These are phyloP conservation scores for Phytophthora fragariaefolia DNA, from an alignment of 352 stramenopile genomes.

Conservation along the genomic window DNA sequence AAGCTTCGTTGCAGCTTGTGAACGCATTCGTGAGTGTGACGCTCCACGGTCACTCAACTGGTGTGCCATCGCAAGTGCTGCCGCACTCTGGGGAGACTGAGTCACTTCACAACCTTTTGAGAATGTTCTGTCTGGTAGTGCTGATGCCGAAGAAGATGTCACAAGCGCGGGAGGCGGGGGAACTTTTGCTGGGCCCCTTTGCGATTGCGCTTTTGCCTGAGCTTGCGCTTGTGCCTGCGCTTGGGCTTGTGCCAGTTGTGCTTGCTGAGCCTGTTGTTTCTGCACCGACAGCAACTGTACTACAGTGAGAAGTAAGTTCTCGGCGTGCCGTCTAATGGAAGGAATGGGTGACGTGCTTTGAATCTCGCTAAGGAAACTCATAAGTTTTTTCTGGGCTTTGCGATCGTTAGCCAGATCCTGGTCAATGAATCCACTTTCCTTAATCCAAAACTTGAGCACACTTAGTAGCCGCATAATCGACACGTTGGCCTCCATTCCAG, in stretches of 20 bases:
- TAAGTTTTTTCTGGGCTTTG: slow-evolving; percentile 77
- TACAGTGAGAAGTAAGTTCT: slow-evolving; percentile 71
- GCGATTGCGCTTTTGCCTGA: slow-evolving; percentile 28
- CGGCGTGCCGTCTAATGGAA: slow-evolving; percentile 79
- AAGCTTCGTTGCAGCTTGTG: slow-evolving; percentile 67
- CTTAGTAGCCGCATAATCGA: slow-evolving; percentile 89
- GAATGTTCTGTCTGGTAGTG: slow-evolving; percentile 27
- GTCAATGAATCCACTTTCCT: slow-evolving; percentile 87
- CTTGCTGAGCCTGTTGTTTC: slow-evolving; percentile 49
- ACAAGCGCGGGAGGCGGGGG: slow-evolving; percentile 30
- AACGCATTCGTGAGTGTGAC: slow-evolving; percentile 44
- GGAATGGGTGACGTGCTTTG: slow-evolving; percentile 73
- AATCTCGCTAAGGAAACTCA: slow-evolving; percentile 78
- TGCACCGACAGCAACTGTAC: slow-evolving; percentile 64
- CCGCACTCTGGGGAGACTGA: slow-evolving; percentile 27
- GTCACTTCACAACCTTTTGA: slow-evolving; percentile 24
- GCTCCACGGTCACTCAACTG: slow-evolving; percentile 42
- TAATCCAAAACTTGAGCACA: slow-evolving; percentile 91
- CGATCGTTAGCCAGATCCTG: slow-evolving; percentile 73
- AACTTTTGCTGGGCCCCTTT: slow-evolving; percentile 19
- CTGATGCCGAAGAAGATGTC: slow-evolving; percentile 41
- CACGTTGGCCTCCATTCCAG: slow-evolving; percentile 80
- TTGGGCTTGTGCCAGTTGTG: slow-evolving; percentile 20
- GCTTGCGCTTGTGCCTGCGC: slow-evolving; percentile 25
- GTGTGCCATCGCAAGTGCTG: slow-evolving; percentile 35